phyloP scores from a whole-genome alignment of 1,139 yeast genomes.

The Suhomyces kunorum region DNA sequence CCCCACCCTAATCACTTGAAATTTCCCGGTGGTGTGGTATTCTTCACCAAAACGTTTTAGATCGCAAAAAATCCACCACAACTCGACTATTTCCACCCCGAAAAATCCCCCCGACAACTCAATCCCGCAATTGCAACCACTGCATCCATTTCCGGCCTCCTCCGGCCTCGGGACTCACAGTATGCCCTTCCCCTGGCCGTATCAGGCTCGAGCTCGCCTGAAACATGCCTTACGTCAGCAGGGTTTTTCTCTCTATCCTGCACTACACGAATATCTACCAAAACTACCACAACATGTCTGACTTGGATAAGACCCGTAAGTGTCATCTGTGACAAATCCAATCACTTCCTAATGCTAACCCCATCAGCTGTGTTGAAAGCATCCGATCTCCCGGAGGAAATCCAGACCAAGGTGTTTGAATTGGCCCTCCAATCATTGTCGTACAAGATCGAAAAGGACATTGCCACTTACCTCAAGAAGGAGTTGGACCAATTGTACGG shows the following conservation, averaged over 20 bases:
- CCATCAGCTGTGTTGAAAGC: slow-evolving; percentile 46
- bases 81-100: not conserved
- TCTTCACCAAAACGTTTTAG: no score
- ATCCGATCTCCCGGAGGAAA: slow-evolving; percentile 55
- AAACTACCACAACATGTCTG: slow-evolving; percentile 9
- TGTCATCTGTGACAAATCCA: no score
- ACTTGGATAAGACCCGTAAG: slow-evolving; percentile 14
- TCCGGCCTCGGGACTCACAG: no score
- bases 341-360: slow-evolving; percentile 13
- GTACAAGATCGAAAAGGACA: slow-evolving; percentile 62
- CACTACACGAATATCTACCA: not conserved
- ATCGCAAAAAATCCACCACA: not conserved
- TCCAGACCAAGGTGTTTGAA: slow-evolving; percentile 60
- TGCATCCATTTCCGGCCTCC: not conserved
- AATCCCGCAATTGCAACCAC: no score
- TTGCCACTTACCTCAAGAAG: slow-evolving; percentile 80
- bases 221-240: slow-evolving; percentile 2
- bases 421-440: slow-evolving; percentile 53
- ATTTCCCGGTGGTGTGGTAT: no score
- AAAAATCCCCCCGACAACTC: not conserved
- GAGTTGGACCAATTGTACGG: slow-evolving; percentile 65
- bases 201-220: not conserved
- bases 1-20: no score
- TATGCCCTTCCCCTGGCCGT: no score
- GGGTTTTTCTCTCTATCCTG: not conserved